Base-by-base conservation (phyloP, 2,329 filamentous ascomycete genomes). In the Leptographium wingfieldii region DNA sequence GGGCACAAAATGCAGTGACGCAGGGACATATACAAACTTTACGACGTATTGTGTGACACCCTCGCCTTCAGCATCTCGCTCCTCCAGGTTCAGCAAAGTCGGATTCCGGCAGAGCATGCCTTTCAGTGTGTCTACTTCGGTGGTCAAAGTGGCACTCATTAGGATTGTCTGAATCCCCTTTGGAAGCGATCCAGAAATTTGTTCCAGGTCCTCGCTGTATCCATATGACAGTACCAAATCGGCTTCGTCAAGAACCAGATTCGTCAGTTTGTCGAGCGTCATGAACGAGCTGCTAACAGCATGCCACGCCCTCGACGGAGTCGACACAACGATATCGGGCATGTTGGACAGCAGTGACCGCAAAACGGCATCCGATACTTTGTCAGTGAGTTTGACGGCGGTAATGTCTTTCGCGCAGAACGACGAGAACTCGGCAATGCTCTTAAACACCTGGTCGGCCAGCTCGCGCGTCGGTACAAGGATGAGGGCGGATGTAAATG, bases 391-490 rank as follows among this genome's bases (percentile, higher is more conserved):
- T 70, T 96, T 97, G 69, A 92, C 84, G 51, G 85, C 84, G 61
- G 86, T 83, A 22, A 97, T 78, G 62, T 92, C 87, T 70, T 95
- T 92, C 48, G 87, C 85, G 72, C 91, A 96, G 71, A 92, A 96
- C 22, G 84, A 77, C 12, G 90, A 82, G 67, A 96, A 87, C 11
- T 84, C 80, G 63, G 88, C 84, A 64, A 95, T 82, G 14, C 85
- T 82, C 70, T 88, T 91, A 66, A 85, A 82, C 55, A 97, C 90
- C 73, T 99, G 94, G 62, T 92, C 88, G 63, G 92, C 92, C 59
- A 99, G 85, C 73, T 99, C 94, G 72, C 90, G 86, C 3, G 94
- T 97, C 2, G 94, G 94, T 1, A 97, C 92, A 16, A 99, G 85
- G 61, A 99, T 88, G 25, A 99, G 81, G n/a, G 85, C 86, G 3